A percentile compares a stretch with the other conserved stretches of the same genome.
These are phyloP conservation scores for Phialophora chinensis DNA, from an alignment of 2,329 filamentous ascomycete species.

Conservation along the genomic window DNA sequence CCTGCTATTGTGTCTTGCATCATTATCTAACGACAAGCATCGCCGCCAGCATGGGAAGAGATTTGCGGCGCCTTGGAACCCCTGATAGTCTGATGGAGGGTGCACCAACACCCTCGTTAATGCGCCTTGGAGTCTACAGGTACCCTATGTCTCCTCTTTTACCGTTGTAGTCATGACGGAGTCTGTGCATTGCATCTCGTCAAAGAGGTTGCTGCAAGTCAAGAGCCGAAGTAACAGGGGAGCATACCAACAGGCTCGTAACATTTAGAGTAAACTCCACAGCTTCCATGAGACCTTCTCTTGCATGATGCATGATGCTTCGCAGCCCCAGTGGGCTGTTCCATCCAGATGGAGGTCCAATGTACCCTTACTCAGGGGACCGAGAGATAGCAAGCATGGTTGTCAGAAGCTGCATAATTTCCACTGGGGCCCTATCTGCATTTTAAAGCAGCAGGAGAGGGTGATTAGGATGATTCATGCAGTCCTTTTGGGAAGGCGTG, in stretches of 20 bases:
- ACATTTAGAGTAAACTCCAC: not conserved
- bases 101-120: not conserved
- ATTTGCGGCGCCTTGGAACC: not conserved
- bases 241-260: not conserved
- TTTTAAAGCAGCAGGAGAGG: constrained; percentile 13
- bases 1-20: constrained; percentile 1
- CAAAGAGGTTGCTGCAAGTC: not conserved
- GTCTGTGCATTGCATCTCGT: not conserved
- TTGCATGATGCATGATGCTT: constrained; percentile 4
- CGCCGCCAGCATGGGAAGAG: not conserved
- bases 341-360: not conserved
- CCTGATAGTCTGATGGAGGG: not conserved
- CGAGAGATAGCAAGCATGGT: not conserved
- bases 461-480: not conserved
- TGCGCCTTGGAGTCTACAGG: not conserved
- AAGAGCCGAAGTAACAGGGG: not conserved
- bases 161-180: not conserved
- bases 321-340: not conserved
- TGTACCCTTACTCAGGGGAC: not conserved
- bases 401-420: constrained; percentile 3
- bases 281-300: constrained; percentile 15
- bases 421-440: constrained; percentile 6
- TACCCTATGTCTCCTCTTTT: not conserved
- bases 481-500: constrained; percentile 1
- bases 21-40: not conserved